Conservation (phyloP, 2,329 filamentous ascomycete species). For the Cucurbitaria berberidis region DNA sequence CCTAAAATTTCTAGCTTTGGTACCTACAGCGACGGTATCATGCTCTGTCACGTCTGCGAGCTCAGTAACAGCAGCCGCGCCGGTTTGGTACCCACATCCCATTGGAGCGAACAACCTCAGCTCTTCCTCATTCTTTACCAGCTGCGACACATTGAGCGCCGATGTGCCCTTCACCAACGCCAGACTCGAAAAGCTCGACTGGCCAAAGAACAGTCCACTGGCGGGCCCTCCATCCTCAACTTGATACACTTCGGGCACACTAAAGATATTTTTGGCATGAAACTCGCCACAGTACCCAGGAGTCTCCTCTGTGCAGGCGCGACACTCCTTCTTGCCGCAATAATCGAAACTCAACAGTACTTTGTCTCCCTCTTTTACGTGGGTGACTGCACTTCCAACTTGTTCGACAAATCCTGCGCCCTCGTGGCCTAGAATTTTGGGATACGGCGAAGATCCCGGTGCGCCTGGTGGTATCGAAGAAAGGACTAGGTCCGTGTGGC, state of each 20-base stretch:
- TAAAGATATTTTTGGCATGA: slow-evolving; percentile 54
- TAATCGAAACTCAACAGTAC: slow-evolving; percentile 58
- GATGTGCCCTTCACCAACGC: slow-evolving; percentile 50
- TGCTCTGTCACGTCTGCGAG: slow-evolving; percentile 41
- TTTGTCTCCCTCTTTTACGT: slow-evolving; percentile 54
- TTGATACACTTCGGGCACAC: slow-evolving; percentile 33
- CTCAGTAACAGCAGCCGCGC: slow-evolving; percentile 51
- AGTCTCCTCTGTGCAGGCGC: slow-evolving; percentile 55
- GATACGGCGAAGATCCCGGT: slow-evolving; percentile 47
- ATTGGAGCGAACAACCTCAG: slow-evolving; percentile 54
- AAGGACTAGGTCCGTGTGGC: slow-evolving; percentile 61
- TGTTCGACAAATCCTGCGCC: slow-evolving; percentile 59
- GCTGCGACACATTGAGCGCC: slow-evolving; percentile 51
- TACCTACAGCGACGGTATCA: slow-evolving; percentile 49
- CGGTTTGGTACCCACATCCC: slow-evolving; percentile 57
- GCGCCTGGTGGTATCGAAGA: slow-evolving; percentile 48
- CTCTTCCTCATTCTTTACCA: slow-evolving; percentile 49
- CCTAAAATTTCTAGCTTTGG: neutral
- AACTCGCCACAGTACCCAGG: slow-evolving; percentile 59
- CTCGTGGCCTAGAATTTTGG: slow-evolving; percentile 61
- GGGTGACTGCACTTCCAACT: slow-evolving; percentile 51
- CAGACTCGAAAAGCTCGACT: slow-evolving; percentile 53
- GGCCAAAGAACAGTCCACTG: slow-evolving; percentile 56
- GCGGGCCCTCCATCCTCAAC: slow-evolving; percentile 27
- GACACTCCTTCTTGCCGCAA: slow-evolving; percentile 54